Conservation (phyloP, 2,329 filamentous ascomycete genomes). For the Aureobasidium namibiae region DNA sequence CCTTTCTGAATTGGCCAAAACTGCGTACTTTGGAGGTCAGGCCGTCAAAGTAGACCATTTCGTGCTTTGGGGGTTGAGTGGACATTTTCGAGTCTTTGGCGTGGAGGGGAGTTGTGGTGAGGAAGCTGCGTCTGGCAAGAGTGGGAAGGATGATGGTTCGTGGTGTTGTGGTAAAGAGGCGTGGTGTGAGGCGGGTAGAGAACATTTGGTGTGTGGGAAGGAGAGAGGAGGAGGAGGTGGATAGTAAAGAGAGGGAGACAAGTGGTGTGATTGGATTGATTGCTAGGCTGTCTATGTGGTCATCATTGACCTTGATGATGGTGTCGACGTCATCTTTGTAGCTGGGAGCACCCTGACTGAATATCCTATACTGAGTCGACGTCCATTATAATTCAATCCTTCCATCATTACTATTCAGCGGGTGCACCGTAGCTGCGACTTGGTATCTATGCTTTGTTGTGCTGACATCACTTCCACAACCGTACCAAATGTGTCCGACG, state of each 20-base stretch:
- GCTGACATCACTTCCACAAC: too few relatives aligned
- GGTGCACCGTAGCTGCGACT: not conserved
- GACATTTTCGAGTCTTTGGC: slow-evolving; percentile 28
- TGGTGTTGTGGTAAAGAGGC: not conserved
- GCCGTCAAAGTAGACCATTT: slow-evolving; percentile 55
- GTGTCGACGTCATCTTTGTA: too few relatives aligned
- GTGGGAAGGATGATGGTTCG: slow-evolving; percentile 7
- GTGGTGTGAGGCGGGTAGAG: not conserved
- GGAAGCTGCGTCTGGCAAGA: slow-evolving; percentile 17
- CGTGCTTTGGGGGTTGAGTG: slow-evolving; percentile 26
- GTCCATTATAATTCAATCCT: too few relatives aligned
- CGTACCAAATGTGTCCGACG: too few relatives aligned
- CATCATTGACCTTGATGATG: not conserved
- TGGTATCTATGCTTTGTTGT: too few relatives aligned
- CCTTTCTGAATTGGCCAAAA: slow-evolving; percentile 52
- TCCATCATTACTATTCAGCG: not conserved
- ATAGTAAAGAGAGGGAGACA: not conserved
- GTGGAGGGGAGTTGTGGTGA: slow-evolving; percentile 16
- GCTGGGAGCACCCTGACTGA: too few relatives aligned
- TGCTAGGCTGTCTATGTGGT: not conserved
- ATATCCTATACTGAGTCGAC: too few relatives aligned
- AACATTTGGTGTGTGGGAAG: not conserved
- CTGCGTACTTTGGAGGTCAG: slow-evolving; percentile 47
- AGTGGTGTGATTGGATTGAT: not conserved
- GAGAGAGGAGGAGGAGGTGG: not conserved